phyloP scores from a whole-genome alignment of 129 eudicot genomes.

The Tagetes patula region DNA sequence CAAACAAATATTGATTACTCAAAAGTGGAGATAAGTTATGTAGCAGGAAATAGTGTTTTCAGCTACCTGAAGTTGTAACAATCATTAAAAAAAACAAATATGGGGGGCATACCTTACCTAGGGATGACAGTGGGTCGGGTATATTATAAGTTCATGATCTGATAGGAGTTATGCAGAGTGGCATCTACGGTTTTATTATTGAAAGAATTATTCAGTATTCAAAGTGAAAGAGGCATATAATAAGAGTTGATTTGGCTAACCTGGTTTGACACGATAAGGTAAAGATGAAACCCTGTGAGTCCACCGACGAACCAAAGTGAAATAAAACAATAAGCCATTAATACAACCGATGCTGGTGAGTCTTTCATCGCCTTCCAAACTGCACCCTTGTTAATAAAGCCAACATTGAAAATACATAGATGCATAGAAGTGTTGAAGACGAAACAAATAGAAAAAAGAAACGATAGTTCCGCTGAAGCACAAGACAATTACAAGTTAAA shows the following conservation, averaged over 20 bases:
- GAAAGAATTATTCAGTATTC: not conserved
- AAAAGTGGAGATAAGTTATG: not conserved
- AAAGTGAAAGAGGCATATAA: not conserved
- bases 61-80: not conserved
- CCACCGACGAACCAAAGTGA: conserved; percentile 98
- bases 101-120: too few species aligned
- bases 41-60: not conserved
- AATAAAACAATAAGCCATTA: conserved; percentile 84
- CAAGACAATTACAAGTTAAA: conserved; percentile 8
- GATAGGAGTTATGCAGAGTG: not conserved
- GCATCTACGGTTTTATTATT: not conserved
- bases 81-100: not conserved
- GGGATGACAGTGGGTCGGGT: too few species aligned
- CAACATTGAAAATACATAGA: conserved; percentile 84
- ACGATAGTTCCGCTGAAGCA: conserved; percentile 83
- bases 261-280: conserved; percentile 90
- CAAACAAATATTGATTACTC: not conserved
- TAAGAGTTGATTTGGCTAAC: conserved; percentile 33
- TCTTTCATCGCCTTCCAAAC: conserved; percentile 96
- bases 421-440: conserved; percentile 83
- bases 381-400: conserved; percentile 53
- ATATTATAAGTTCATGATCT: not conserved
- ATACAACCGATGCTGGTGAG: conserved; percentile 82
- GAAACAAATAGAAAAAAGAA: conserved; percentile 86
- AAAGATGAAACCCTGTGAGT: conserved; percentile 91